Percentiles rank a stretch among this genome's conserved stretches.
Evolutionary conservation across 805 yeast species (phyloP).

Genomic region (Ogataea salicorniae): DNA sequence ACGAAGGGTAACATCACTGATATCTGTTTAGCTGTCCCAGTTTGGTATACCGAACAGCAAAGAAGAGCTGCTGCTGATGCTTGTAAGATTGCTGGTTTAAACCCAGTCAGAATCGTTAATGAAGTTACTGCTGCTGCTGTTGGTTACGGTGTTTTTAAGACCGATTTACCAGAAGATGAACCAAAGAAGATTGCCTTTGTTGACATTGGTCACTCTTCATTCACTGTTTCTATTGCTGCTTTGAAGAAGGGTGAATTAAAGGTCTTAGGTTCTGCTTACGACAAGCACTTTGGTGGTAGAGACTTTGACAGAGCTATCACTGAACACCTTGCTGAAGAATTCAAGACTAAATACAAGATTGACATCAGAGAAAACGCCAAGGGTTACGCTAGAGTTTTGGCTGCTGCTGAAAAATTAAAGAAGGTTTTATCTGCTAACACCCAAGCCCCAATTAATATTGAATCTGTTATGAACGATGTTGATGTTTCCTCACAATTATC

Average conservation of each 20-base stretch:
- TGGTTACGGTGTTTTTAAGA: conserved; percentile 98
- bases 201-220: conserved; percentile 96
- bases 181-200: conserved; percentile 87
- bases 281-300: conserved; percentile 98
- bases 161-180: conserved; percentile 92
- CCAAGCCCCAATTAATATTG: conserved; percentile 89
- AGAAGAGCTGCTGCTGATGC: conserved; percentile 96
- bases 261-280: conserved; percentile 86
- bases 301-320: conserved; percentile 92
- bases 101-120: conserved; percentile 97
- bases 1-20: conserved; percentile 79
- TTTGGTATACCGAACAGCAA: conserved; percentile 95
- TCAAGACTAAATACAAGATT: conserved; percentile 87
- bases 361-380: conserved; percentile 88
- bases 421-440: conserved; percentile 95
- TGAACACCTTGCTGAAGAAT: conserved; percentile 89
- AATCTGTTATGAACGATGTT: conserved; percentile 94
- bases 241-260: conserved; percentile 96
- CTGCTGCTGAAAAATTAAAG: conserved; percentile 90
- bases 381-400: conserved; percentile 88
- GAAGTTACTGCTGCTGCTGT: conserved; percentile 99
- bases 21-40: conserved; percentile 92
- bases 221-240: conserved; percentile 83
- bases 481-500: conserved; percentile 86
- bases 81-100: conserved; percentile 90